These are phyloP conservation scores for Crucibulum laeve DNA, from an alignment of 768 basidiomycete species.

Conservation along the genomic window DNA sequence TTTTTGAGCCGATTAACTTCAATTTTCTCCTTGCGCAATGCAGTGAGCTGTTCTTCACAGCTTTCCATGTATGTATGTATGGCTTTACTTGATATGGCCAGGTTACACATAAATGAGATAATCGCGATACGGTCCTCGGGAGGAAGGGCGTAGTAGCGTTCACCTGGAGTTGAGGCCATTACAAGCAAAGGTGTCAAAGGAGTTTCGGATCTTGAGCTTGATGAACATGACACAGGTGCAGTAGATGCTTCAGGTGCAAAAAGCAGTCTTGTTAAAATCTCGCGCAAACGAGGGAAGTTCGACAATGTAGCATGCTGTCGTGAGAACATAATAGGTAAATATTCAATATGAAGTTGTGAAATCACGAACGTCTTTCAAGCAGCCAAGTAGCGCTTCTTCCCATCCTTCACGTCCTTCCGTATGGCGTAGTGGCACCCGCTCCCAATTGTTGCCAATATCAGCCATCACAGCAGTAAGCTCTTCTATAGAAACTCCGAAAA, in stretches of 20 bases:
- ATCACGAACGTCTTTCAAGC: constrained; percentile 82
- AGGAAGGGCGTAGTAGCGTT: constrained; percentile 72
- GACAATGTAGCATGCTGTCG: constrained; percentile 66
- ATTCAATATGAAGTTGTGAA: background rate
- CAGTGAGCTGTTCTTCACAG: constrained; percentile 86
- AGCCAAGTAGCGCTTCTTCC: constrained; percentile 89
- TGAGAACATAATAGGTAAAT: background rate
- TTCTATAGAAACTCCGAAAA: constrained; percentile 58
- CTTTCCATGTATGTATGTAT: constrained; percentile 88
- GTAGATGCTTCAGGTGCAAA: constrained; percentile 57
- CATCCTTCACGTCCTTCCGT: constrained; percentile 79
- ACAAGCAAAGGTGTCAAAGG: constrained; percentile 38
- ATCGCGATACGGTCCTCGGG: constrained; percentile 81
- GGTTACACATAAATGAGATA: constrained; percentile 82
- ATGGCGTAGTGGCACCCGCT: constrained; percentile 68
- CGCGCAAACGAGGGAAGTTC: constrained; percentile 70
- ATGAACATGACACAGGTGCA: constrained; percentile 38
- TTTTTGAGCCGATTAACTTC: constrained; percentile 91
- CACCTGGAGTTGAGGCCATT: constrained; percentile 46
- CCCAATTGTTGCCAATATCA: constrained; percentile 85
- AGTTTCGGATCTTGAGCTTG: constrained; percentile 44
- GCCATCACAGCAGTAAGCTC: constrained; percentile 65
- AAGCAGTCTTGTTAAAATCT: constrained; percentile 66
- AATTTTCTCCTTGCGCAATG: constrained; percentile 91
- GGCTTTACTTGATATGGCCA: constrained; percentile 86